Conservation (phyloP, 2,329 filamentous ascomycete genomes). For the Graphiopsis chlorocephala region DNA sequence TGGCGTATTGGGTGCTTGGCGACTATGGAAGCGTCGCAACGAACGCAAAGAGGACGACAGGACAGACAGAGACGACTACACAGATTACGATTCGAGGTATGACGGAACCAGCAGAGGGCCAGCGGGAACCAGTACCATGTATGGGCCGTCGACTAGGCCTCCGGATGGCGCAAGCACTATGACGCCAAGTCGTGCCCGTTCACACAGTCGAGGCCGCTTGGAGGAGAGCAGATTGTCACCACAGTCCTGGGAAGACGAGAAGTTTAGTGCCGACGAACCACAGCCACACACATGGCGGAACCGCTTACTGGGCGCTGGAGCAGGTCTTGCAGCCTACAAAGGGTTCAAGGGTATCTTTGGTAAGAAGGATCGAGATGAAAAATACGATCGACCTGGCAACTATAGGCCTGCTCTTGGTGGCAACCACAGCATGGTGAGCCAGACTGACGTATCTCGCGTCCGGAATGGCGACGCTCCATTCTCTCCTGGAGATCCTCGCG, state of each 20-base stretch:
- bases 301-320: constrained; percentile 45
- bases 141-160: constrained; percentile 19
- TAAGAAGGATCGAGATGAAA: constrained; percentile 40
- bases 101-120: constrained; percentile 13
- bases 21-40: constrained; percentile 51
- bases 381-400: constrained; percentile 53
- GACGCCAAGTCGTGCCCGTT: constrained; percentile 15
- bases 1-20: constrained; percentile 56
- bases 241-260: constrained; percentile 41
- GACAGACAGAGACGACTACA: constrained; percentile 13
- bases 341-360: constrained; percentile 55
- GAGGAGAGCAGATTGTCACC: constrained; percentile 26
- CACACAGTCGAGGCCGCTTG: constrained; percentile 15
- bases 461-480: constrained; percentile 55
- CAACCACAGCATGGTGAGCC: constrained; percentile 44
- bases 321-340: constrained; percentile 41
- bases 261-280: constrained; percentile 33
- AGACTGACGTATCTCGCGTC: constrained; percentile 47
- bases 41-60: constrained; percentile 10
- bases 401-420: constrained; percentile 45
- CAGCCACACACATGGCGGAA: constrained; percentile 43
- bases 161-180: constrained; percentile 8
- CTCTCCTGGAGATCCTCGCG: constrained; percentile 37
- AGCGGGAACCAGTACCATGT: constrained; percentile 6
- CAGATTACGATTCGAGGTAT: constrained; percentile 13